Conservation (phyloP, 441 rosid genomes). For the Theobroma grandiflorum region DNA sequence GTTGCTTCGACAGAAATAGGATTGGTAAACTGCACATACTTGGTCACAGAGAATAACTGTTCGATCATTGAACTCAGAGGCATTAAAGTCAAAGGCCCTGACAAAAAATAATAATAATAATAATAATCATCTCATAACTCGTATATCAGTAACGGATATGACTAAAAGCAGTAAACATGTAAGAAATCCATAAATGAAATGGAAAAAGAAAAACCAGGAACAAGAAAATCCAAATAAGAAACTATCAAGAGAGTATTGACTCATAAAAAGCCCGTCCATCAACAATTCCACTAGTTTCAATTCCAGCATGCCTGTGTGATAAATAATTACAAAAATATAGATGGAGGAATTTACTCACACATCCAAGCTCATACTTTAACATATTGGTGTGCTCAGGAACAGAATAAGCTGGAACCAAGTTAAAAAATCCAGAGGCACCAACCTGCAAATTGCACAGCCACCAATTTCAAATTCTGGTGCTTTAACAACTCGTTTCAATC, state of each 20-base stretch:
- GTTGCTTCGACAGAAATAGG: constrained; percentile 14
- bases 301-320: neutral
- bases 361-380: no score
- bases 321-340: constrained; percentile 4
- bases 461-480: constrained; percentile 82
- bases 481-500: constrained; percentile 75
- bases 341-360: neutral
- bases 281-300: neutral
- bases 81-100: constrained; percentile 88
- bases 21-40: constrained; percentile 53
- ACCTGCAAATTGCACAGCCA: constrained; percentile 98
- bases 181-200: constrained; percentile 11
- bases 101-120: constrained; percentile 12
- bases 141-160: neutral
- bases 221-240: constrained; percentile 14
- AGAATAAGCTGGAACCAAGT: neutral
- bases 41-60: constrained; percentile 96
- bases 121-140: constrained; percentile 7
- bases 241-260: neutral
- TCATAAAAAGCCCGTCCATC: neutral
- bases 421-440: constrained; percentile 31
- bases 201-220: neutral
- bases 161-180: neutral
- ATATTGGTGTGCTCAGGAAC: neutral
- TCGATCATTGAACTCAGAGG: constrained; percentile 71